Conservation (phyloP, 1,139 yeast species). For the Taphrina sp. region DNA sequence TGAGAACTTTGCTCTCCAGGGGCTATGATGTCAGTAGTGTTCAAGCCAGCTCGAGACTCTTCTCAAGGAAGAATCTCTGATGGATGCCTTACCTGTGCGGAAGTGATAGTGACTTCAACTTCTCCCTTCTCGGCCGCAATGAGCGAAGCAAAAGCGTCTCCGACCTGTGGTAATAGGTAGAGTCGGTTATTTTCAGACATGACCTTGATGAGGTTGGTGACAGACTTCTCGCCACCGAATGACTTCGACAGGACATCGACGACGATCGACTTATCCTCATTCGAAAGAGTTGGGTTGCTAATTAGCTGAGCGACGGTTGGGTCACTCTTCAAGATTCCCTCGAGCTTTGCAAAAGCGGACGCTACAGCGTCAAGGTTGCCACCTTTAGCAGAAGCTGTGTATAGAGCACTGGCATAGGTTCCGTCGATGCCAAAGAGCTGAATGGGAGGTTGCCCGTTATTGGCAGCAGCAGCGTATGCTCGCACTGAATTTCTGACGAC, state of each 20-base stretch:
- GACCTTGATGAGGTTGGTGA: constrained; percentile 75
- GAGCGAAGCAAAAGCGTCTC: constrained; percentile 69
- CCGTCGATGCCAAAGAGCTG: constrained; percentile 95
- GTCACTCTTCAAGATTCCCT: constrained; percentile 60
- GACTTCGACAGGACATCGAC: constrained; percentile 58
- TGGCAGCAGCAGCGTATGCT: constrained; percentile 31
- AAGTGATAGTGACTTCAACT: constrained; percentile 89
- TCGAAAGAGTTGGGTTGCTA: constrained; percentile 78
- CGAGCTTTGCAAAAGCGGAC: constrained; percentile 62
- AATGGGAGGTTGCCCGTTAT: constrained; percentile 62
- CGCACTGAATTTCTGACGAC: constrained; percentile 9
- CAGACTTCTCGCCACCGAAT: constrained; percentile 62
- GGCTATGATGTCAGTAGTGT: too few relatives aligned
- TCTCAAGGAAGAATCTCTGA: too few relatives aligned
- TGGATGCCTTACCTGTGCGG: constrained; percentile 49
- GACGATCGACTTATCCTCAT: constrained; percentile 69
- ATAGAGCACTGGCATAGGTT: constrained; percentile 71
- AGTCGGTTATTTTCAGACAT: constrained; percentile 96
- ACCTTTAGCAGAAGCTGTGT: constrained; percentile 85
- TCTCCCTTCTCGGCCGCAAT: constrained; percentile 88
- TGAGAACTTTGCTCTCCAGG: constrained; percentile 76
- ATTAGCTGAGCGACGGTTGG: constrained; percentile 61
- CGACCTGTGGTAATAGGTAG: constrained; percentile 62
- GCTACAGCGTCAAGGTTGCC: constrained; percentile 72
- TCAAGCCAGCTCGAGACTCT: too few relatives aligned